A percentile compares a stretch with the other conserved stretches of the same genome.
Conservation (phyloP, 139 green algal species). For the Asterochloris erici region DNA sequence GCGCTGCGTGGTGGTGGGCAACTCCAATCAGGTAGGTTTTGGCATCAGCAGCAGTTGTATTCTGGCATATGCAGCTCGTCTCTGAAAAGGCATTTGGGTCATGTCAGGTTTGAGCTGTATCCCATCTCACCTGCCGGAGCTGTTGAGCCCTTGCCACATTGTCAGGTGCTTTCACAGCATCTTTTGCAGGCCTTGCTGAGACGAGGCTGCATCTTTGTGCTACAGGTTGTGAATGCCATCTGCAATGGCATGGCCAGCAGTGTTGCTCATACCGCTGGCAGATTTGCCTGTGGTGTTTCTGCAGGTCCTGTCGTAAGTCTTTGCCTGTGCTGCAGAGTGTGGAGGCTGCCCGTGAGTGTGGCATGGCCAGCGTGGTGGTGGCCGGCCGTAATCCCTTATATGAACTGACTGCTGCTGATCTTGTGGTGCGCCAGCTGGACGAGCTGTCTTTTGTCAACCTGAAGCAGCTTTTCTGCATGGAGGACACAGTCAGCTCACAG, state of each 20-base stretch:
- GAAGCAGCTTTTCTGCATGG: constrained; percentile 84
- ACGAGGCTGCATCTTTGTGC: too few relatives aligned
- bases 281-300: background rate
- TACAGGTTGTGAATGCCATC: too few relatives aligned
- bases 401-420: constrained; percentile 83
- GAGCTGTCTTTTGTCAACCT: constrained; percentile 89
- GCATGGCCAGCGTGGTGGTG: constrained; percentile 88
- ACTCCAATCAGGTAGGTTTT: constrained; percentile 29
- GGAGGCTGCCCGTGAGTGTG: constrained; percentile 87
- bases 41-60: background rate
- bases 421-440: constrained; percentile 80
- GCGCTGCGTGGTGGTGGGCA: constrained; percentile 87
- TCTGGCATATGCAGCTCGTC: too few relatives aligned
- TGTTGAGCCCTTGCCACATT: too few relatives aligned
- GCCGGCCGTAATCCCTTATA: constrained; percentile 76
- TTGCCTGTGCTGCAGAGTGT: constrained; percentile 42
- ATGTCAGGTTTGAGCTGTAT: too few relatives aligned
- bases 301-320: background rate
- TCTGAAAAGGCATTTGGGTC: too few relatives aligned
- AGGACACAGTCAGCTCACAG: constrained; percentile 49
- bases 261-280: too few relatives aligned
- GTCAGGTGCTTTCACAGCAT: too few relatives aligned
- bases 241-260: too few relatives aligned
- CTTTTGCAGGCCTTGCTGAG: too few relatives aligned
- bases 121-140: too few relatives aligned